A percentile compares a stretch with the other conserved stretches of the same genome.
phyloP scores from a whole-genome alignment of 495 filamentous ascomycete species.

The Pyronema domesticum region DNA sequence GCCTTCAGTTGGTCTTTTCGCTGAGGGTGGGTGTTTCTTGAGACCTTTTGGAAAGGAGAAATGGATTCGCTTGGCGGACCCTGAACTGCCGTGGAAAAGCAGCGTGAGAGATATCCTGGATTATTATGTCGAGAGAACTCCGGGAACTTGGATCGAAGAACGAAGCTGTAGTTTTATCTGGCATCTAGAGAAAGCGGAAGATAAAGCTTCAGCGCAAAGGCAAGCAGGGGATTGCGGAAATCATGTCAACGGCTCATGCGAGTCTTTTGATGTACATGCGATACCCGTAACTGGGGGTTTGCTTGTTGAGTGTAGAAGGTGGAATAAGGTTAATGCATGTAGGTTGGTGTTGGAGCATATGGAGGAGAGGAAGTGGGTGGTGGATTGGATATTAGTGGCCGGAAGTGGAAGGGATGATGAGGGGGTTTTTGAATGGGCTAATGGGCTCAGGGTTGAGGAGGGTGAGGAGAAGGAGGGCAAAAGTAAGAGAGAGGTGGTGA shows the following conservation, averaged over 20 bases:
- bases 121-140: constrained; percentile 76
- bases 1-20: constrained; percentile 64
- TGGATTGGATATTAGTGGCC: constrained; percentile 69
- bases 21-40: constrained; percentile 83
- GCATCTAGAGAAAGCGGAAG: constrained; percentile 68
- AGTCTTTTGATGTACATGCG: constrained; percentile 64
- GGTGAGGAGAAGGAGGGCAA: constrained; percentile 32
- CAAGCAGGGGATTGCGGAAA: constrained; percentile 74
- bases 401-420: constrained; percentile 87
- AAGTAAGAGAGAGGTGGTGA: constrained; percentile 34
- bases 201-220: constrained; percentile 48
- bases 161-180: constrained; percentile 73
- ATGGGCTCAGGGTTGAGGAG: constrained; percentile 40
- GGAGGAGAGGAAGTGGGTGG: constrained; percentile 28
- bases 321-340: constrained; percentile 70
- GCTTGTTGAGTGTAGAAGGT: constrained; percentile 60
- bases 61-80: constrained; percentile 61
- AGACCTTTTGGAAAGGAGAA: constrained; percentile 44
- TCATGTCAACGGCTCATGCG: constrained; percentile 83
- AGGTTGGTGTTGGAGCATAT: constrained; percentile 45
- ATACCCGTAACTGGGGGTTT: constrained; percentile 62
- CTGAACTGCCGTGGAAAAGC: constrained; percentile 59
- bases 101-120: constrained; percentile 56
- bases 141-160: constrained; percentile 70
- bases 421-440: constrained; percentile 83